Conservation (phyloP, 2,329 filamentous ascomycete species). For the Fusarium keratoplasticum region DNA sequence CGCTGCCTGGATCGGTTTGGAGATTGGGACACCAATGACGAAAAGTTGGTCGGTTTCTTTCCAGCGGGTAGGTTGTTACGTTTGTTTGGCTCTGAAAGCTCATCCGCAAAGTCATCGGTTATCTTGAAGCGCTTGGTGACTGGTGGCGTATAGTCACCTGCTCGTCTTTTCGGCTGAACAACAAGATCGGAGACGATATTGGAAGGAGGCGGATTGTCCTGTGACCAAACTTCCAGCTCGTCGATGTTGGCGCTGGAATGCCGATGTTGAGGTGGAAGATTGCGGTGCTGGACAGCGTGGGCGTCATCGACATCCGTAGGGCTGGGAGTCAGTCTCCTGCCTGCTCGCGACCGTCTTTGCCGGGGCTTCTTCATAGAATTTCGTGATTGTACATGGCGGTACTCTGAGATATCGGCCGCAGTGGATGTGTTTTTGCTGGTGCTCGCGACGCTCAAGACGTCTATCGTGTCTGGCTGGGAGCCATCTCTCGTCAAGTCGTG, state of each 20-base stretch:
- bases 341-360: constrained; percentile 13
- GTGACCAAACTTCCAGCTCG: constrained; percentile 18
- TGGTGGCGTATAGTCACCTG: not conserved
- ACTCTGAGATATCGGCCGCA: constrained; percentile 30
- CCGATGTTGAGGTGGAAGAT: constrained; percentile 23
- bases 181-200: constrained; percentile 41
- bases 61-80: not conserved
- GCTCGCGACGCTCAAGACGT: constrained; percentile 30
- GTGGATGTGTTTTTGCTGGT: constrained; percentile 20
- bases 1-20: constrained; percentile 10
- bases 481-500: constrained; percentile 33
- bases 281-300: constrained; percentile 20
- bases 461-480: constrained; percentile 33
- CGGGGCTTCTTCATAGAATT: constrained; percentile 4
- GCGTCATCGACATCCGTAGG: constrained; percentile 20
- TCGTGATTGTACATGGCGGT: constrained; percentile 30
- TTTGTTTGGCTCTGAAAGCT: constrained; percentile 35
- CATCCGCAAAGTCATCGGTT: constrained; percentile 44
- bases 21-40: constrained; percentile 15
- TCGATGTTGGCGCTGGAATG: constrained; percentile 39
- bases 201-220: constrained; percentile 31
- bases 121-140: constrained; percentile 25
- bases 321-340: not conserved
- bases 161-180: constrained; percentile 13
- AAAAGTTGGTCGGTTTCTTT: constrained; percentile 29